Conservation (phyloP, 768 basidiomycete genomes). For the Tylopilus felleus region DNA sequence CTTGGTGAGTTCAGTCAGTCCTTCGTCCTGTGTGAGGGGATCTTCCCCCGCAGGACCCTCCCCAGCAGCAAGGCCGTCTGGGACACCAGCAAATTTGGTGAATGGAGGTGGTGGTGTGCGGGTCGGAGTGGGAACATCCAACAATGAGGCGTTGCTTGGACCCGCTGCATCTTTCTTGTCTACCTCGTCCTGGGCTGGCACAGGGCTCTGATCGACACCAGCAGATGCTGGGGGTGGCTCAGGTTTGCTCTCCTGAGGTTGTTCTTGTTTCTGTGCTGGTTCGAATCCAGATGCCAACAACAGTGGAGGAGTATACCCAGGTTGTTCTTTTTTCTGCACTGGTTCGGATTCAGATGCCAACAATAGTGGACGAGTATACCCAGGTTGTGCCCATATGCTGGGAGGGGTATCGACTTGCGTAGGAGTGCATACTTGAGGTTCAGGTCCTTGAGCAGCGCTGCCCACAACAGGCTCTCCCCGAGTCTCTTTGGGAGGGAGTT, state of each 20-base stretch:
- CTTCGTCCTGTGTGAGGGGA: constrained; percentile 17
- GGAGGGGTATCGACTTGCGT: constrained; percentile 24
- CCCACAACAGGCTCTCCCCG: not conserved
- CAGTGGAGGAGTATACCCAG: not conserved
- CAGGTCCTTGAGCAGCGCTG: constrained; percentile 3
- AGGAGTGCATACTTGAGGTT: constrained; percentile 16
- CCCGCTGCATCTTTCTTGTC: not conserved
- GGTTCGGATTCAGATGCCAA: not conserved
- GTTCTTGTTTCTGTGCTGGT: not conserved
- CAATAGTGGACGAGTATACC: constrained; percentile 7
- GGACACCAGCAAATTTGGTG: constrained; percentile 16
- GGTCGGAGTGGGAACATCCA: constrained; percentile 9
- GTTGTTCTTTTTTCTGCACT: not conserved
- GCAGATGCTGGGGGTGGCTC: constrained; percentile 1
- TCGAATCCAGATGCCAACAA: not conserved
- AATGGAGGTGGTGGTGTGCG: constrained; percentile 29
- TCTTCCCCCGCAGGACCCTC: constrained; percentile 9
- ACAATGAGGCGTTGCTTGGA: not conserved
- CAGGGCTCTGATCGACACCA: constrained; percentile 12
- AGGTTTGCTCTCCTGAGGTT: not conserved
- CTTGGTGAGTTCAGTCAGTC: constrained; percentile 15
- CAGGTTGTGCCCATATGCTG: constrained; percentile 10
- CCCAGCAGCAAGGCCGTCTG: constrained; percentile 1
- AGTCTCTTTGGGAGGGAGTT: constrained; percentile 7
- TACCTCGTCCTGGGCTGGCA: not conserved